Evolutionary conservation across 2,329 filamentous ascomycete species (phyloP).

Genomic region (Fusarium pseudograminearum): DNA sequence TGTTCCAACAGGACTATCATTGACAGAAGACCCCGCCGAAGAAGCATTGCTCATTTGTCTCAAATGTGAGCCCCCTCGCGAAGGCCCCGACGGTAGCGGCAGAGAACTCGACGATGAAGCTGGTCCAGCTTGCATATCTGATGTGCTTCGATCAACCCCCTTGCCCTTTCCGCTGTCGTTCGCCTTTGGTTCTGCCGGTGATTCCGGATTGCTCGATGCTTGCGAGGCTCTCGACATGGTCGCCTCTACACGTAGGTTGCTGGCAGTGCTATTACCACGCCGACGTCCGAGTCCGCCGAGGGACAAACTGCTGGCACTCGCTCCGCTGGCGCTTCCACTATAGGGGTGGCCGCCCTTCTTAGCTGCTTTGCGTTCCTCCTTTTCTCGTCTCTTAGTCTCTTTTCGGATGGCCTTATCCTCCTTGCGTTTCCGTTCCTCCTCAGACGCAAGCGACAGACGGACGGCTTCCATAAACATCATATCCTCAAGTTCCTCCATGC

Average conservation of each 20-base stretch:
- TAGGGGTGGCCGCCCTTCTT: conserved; percentile 67
- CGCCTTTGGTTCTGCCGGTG: conserved; percentile 42
- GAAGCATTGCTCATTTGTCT: conserved; percentile 90
- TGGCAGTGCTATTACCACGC: conserved; percentile 70
- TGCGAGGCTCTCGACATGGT: conserved; percentile 60
- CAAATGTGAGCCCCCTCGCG: conserved; percentile 75
- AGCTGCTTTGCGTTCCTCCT: conserved; percentile 82
- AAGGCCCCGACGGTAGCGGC: conserved; percentile 62
- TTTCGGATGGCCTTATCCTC: conserved; percentile 70
- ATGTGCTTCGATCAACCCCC: conserved; percentile 68
- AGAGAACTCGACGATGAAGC: conserved; percentile 55
- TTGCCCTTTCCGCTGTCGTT: conserved; percentile 72
- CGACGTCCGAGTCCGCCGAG: conserved; percentile 69
- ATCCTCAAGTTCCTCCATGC: conserved; percentile 91
- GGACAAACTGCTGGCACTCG: conserved; percentile 74
- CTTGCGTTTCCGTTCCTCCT: conserved; percentile 91
- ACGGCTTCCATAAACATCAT: conserved; percentile 99
- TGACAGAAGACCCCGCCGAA: conserved; percentile 81
- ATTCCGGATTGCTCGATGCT: conserved; percentile 43
- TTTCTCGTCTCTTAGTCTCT: conserved; percentile 86
- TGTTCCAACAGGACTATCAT: conserved; percentile 73
- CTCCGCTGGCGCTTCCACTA: conserved; percentile 53
- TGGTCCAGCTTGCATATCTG: conserved; percentile 44
- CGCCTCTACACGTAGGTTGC: conserved; percentile 69
- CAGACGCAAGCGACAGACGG: conserved; percentile 86